Conservation (phyloP, 2,329 filamentous ascomycete genomes). For the Ceratocystis cacaofunesta region DNA sequence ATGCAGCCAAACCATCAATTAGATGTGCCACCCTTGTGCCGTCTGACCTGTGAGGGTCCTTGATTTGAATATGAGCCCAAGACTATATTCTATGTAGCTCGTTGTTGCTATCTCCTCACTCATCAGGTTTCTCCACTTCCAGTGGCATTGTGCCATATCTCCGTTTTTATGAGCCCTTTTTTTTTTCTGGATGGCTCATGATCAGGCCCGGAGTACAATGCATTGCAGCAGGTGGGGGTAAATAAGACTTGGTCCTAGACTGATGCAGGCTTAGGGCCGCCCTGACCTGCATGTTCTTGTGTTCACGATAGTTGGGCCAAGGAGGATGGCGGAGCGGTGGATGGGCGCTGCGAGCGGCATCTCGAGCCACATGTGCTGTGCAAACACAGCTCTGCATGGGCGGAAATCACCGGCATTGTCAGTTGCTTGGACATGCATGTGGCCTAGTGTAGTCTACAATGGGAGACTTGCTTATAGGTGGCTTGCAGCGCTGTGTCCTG, state of each 20-base stretch:
- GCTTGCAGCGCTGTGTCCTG: not conserved
- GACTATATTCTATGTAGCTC: not conserved
- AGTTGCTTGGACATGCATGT: not conserved
- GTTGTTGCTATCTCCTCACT: not conserved
- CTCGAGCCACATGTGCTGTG: not conserved
- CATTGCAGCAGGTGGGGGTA: not conserved
- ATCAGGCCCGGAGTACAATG: not conserved
- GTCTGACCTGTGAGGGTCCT: not conserved
- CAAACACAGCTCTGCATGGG: not conserved
- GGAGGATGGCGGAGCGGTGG: not conserved
- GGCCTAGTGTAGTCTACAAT: not conserved
- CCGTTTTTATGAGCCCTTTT: constrained; percentile 4
- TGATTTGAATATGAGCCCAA: not conserved
- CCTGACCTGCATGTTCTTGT: not conserved
- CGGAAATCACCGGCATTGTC: constrained; percentile 4
- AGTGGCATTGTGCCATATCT: not conserved
- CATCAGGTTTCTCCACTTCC: not conserved
- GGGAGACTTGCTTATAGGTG: not conserved
- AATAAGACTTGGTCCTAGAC: not conserved
- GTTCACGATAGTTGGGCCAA: not conserved
- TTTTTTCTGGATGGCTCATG: not conserved
- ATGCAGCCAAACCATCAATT: not conserved
- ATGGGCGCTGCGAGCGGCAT: not conserved
- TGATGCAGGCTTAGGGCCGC: not conserved
- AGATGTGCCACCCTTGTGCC: not conserved